Percentiles rank a stretch among this genome's conserved stretches.
These are phyloP conservation scores for Forsythia suspensa DNA, from an alignment of 257 asterid genomes.

Conservation along the genomic window DNA sequence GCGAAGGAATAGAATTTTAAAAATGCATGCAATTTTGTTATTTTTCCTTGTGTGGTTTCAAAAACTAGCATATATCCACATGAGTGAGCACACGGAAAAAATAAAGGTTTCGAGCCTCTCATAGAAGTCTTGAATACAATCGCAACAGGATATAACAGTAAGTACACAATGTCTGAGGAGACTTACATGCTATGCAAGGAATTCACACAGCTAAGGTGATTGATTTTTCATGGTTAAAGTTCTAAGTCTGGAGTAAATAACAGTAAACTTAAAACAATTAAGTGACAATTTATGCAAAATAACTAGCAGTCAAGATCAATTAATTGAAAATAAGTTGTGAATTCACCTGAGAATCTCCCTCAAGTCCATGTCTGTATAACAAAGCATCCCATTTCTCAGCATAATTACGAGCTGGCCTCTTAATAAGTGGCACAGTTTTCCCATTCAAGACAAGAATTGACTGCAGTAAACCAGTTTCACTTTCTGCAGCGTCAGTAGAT, in stretches of 20 bases:
- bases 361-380: constrained; percentile 82
- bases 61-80: not conserved
- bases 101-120: not conserved
- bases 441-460: constrained; percentile 70
- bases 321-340: constrained; percentile 8
- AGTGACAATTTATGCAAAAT: not conserved
- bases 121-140: not conserved
- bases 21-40: too few species aligned
- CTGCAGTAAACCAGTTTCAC: constrained; percentile 89
- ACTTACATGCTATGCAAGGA: not conserved
- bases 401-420: constrained; percentile 75
- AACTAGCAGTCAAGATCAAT: not conserved
- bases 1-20: too few species aligned
- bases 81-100: not conserved
- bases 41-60: not conserved
- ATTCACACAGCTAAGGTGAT: not conserved
- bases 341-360: constrained; percentile 83
- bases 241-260: not conserved
- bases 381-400: constrained; percentile 99
- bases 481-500: constrained; percentile 91
- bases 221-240: not conserved
- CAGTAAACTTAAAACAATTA: not conserved
- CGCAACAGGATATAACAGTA: not conserved
- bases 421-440: constrained; percentile 83
- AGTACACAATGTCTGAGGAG: not conserved